Evolutionary conservation across 768 basidiomycete species (phyloP), one percentile per base, ranked within the genome.

Genomic region (Phanerochaete sordida): DNA sequence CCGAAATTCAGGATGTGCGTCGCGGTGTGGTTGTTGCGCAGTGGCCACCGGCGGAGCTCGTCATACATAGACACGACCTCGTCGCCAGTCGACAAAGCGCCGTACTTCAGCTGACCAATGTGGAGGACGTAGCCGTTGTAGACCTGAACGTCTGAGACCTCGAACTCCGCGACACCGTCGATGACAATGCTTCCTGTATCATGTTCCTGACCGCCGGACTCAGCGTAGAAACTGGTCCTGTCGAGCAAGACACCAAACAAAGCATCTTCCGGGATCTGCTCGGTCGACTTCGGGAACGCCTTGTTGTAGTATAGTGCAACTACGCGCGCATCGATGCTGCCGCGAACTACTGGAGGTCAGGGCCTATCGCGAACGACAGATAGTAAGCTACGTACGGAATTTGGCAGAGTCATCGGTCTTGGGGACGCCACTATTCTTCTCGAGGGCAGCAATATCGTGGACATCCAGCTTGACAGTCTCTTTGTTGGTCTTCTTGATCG

Each of bases 71-170:
- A 86, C 27, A 95, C 83, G 27, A 99, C 91, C 64, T 87, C 81
- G 65, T 93, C 87, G 28, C 88, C 91, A 16, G 95, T 80, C 23
- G 79, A 78, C 39, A 98, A 77, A 62, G 83, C 76, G 7, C 97
- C 97, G 70, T 98, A 96, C 71, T 95, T 93, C 64, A 98, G 78
- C 60, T 79, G 80, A 2, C 97, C 97, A 15, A 92, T 89, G 70
- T 99, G 97, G 44, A 98, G 77, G 12, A 98, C 93, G 71, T 98
- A 98, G 61, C 97, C 97, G 68, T 87, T 98, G 76, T 87, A 98
- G 3, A 86, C 86, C 73, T 98, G 96, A 8, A 96, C 95, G 67
- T 98, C 91, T 48, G 84, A 84, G 52, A 99, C 97, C 69, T 91
- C 87, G 72, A 98, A 99, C 72, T 97, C 94, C 33, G 91, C 88